Conservation (phyloP, 2,329 filamentous ascomycete genomes). For the Trichocomaceae sp. region DNA sequence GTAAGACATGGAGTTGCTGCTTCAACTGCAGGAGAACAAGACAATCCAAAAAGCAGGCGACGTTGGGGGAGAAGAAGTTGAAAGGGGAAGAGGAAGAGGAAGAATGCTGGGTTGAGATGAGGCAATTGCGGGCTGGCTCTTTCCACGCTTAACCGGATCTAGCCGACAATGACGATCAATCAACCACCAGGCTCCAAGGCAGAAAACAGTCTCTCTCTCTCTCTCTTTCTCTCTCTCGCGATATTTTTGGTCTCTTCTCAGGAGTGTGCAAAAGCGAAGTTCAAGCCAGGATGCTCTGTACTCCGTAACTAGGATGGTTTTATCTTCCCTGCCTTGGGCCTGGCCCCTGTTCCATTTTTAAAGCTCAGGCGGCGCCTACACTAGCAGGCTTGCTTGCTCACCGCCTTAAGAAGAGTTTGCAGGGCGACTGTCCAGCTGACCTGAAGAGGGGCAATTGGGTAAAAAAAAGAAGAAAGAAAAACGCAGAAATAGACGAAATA, state of each 20-base stretch:
- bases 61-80: background rate
- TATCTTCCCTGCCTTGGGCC: background rate
- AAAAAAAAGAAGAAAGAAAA: background rate
- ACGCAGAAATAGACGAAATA: background rate
- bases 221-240: background rate
- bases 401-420: conserved; percentile 11
- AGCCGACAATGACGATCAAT: conserved; percentile 13
- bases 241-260: background rate
- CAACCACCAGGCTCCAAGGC: background rate
- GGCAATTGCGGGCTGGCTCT: conserved; percentile 7
- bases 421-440: conserved; percentile 7
- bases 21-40: background rate
- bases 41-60: background rate
- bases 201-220: background rate
- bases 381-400: conserved; percentile 7
- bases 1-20: background rate
- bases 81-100: background rate
- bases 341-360: background rate
- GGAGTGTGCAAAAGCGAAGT: too few species aligned
- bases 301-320: background rate
- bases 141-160: conserved; percentile 13
- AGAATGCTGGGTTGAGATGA: conserved; percentile 2
- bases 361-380: conserved; percentile 10
- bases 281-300: too few species aligned
- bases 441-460: background rate